Evolutionary conservation across 345 rosid species (phyloP).

Genomic region (Kernera saxatilis): DNA sequence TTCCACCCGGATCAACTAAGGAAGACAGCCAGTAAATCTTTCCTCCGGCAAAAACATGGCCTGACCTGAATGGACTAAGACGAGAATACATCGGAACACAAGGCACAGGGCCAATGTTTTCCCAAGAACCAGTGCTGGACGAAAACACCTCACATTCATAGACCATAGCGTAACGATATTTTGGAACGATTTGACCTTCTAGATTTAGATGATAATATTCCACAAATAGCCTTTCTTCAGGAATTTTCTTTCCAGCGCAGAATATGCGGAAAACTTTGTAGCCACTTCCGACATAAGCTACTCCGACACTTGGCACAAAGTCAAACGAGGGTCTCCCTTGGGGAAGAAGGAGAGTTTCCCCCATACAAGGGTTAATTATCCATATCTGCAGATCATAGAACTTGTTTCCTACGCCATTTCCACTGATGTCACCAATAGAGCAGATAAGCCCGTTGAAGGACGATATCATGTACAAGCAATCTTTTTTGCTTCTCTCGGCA

Average conservation of each 20-base stretch:
- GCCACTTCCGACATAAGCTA: too few species aligned
- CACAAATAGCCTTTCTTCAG: not conserved
- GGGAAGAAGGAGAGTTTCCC: slow-evolving; percentile 29
- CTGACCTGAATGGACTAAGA: not conserved
- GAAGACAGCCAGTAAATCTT: slow-evolving; percentile 27
- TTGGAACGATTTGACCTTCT: not conserved
- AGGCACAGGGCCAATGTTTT: slow-evolving; percentile 23
- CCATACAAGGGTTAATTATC: slow-evolving; percentile 29
- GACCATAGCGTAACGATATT: not conserved
- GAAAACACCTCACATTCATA: slow-evolving; percentile 30
- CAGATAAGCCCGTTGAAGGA: slow-evolving; percentile 18
- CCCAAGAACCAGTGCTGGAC: slow-evolving; percentile 27
- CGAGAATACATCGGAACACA: slow-evolving; percentile 9
- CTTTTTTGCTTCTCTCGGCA: not conserved
- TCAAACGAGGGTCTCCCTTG: slow-evolving; percentile 30
- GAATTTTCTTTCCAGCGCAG: not conserved
- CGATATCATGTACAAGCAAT: not conserved
- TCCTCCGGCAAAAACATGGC: slow-evolving; percentile 21
- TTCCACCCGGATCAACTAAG: not conserved
- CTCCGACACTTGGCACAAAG: too few species aligned
- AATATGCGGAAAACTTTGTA: slow-evolving; percentile 32
- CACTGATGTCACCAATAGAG: not conserved
- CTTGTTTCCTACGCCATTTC: not conserved
- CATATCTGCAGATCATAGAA: slow-evolving; percentile 26
- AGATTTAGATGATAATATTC: too few species aligned